Conservation (phyloP, 768 basidiomycete genomes). For the Trametes maxima region DNA sequence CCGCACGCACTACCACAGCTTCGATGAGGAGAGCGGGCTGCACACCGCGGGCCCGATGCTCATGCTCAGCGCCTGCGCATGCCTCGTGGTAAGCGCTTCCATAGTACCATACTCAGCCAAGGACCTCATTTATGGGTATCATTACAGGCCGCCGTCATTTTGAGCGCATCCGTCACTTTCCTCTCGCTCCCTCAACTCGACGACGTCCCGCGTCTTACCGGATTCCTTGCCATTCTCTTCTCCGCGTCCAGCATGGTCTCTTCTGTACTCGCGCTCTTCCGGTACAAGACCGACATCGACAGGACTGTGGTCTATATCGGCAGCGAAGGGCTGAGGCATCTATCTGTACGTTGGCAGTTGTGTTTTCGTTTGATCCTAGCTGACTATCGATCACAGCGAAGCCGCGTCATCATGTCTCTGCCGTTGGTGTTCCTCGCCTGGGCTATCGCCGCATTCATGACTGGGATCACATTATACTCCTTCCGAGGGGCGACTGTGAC, state of each 20-base stretch:
- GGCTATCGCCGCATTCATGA: constrained; percentile 67
- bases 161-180: constrained; percentile 83
- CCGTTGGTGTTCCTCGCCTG: constrained; percentile 77
- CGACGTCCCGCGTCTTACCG: constrained; percentile 60
- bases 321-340: constrained; percentile 61
- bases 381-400: constrained; percentile 42
- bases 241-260: constrained; percentile 71
- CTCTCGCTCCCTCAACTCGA: constrained; percentile 78
- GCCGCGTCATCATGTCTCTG: constrained; percentile 67
- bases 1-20: constrained; percentile 48
- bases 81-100: constrained; percentile 30
- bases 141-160: constrained; percentile 71
- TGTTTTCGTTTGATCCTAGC: constrained; percentile 10
- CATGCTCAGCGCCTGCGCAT: constrained; percentile 59
- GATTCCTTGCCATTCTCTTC: constrained; percentile 68
- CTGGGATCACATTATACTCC: constrained; percentile 65
- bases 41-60: constrained; percentile 56
- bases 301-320: constrained; percentile 45
- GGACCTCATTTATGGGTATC: background rate
- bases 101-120: background rate
- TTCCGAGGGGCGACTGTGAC: constrained; percentile 53
- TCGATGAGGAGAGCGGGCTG: constrained; percentile 64
- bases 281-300: constrained; percentile 67
- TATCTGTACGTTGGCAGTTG: constrained; percentile 39
- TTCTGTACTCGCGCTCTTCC: constrained; percentile 68